Evolutionary conservation across 2,329 filamentous ascomycete genomes (phyloP), one percentile per base, ranked within the genome.

Genomic region (Fusarium kyushuense): DNA sequence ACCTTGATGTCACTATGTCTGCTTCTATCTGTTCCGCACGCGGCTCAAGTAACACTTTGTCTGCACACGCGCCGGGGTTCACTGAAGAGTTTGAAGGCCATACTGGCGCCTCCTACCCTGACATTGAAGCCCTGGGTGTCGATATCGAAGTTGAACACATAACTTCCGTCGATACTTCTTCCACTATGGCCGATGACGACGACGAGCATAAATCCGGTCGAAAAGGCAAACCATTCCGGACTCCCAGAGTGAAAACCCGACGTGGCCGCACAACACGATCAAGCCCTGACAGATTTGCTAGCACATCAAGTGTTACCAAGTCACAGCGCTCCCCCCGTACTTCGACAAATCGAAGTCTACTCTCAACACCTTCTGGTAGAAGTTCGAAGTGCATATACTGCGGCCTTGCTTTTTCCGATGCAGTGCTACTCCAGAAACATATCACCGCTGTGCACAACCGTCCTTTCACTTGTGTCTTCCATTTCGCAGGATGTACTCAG

Each of bases 381-480:
- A 47, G n/a, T 16, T 54, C 52, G 10, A 14, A n/a, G 11, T 76
- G 74, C 33, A 21, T 36, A 3, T 52, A 72, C 16, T 76, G 74
- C 45, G 45, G 58, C 13, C 29, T 52, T 7, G 25, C 56, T 6
- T 87, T 87, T 76, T 80, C 82, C 30, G 84, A 86, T 62, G 73
- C 78, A 25, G 72, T 71, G 9, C 70, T 78, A 6, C 81, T 87
- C 3, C 79, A 84, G 46, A 82, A 79, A 49, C 85, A 89, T 73
- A 78, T 82, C 70, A 84, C 84, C 61, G 81, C 82, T 56, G 77
- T 83, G 27, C 87, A 90, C 72, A 84, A 82, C 3, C 85, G 87
- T 1, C 85, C 87, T 0, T 96, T 95, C 74, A 83, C 85, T 25
- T 98, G 95, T 77, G 89, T 93, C 58, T 94, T 97, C 76, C 82